Conservation (phyloP, 345 rosid genomes). For the Hypericum androsaemum region DNA sequence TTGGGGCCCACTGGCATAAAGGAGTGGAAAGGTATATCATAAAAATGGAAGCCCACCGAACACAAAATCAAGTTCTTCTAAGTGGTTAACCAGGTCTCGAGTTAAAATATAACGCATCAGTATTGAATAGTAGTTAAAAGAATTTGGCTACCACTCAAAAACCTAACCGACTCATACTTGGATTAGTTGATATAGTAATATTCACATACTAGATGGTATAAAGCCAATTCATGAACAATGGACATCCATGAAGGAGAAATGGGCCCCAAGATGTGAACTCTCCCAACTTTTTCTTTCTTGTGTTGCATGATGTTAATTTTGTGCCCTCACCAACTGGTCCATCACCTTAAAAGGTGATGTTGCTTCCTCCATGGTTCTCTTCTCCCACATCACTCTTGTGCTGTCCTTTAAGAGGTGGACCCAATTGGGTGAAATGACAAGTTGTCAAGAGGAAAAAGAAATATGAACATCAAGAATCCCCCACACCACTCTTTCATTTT, state of each 20-base stretch:
- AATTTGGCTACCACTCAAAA: slow-evolving; percentile 16
- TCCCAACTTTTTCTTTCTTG: slow-evolving; percentile 7
- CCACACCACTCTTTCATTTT: not conserved
- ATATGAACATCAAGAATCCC: slow-evolving; percentile 7
- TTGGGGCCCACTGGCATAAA: slow-evolving; percentile 15
- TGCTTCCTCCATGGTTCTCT: slow-evolving; percentile 21
- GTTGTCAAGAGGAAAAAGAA: slow-evolving; percentile 10
- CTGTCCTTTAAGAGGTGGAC: slow-evolving; percentile 14
- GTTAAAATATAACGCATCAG: too few relatives aligned
- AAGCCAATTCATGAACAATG: slow-evolving; percentile 11
- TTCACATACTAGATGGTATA: not conserved
- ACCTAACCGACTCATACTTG: not conserved
- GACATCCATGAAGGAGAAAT: slow-evolving; percentile 12
- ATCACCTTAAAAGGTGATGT: slow-evolving; percentile 15
- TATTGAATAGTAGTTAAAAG: too few relatives aligned
- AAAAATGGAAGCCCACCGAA: slow-evolving; percentile 13
- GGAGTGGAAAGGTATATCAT: slow-evolving; percentile 19
- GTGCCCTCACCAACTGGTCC: slow-evolving; percentile 6
- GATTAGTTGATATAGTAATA: too few relatives aligned
- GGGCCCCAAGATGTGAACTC: slow-evolving; percentile 16
- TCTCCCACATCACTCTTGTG: slow-evolving; percentile 1
- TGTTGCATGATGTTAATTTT: too few relatives aligned
- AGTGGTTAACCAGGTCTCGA: too few relatives aligned
- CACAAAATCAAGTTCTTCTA: too few relatives aligned
- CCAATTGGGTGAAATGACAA: slow-evolving; percentile 10